Evolutionary conservation across 441 rosid species (phyloP), one percentile per base, ranked within the genome.

Genomic region (Jatropha podagrica): DNA sequence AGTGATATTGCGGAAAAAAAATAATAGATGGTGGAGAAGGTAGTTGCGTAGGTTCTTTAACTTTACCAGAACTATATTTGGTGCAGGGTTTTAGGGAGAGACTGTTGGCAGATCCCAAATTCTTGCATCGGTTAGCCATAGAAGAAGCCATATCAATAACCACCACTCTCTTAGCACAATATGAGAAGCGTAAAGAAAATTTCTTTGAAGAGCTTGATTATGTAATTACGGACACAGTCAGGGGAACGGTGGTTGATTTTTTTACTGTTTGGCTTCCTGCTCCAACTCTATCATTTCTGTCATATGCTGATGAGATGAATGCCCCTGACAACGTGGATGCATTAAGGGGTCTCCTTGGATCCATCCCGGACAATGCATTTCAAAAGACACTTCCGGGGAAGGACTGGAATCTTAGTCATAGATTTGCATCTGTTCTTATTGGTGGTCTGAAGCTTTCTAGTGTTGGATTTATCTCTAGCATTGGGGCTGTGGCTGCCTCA

Each of bases 231-330:
- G 98, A 95, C 79, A 92, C 94, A 41, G 80, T 86, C 63, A 85
- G 97, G 79, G 98, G 94, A 79, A 58, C 78, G 13, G 97, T 95
- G 12, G 97, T 90, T 66, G 97, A 95, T 73, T 95, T 95, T 81
- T 95, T 95, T 81, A 91, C 95, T 1, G 97, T 93, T 51, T 95
- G 97, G 97, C 97, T 95, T 81, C 97, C 99, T 58, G 97, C 97
- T 49, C 99, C 99, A 65, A 93, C 97, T 55, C 69, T 95, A 64
- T 92, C 97, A 12, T 95, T 95, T 81, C 90, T 93, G 58, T 90
- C 96, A 48, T 86, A 85, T 78, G 86, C 91, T 41, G 85, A 89
- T 73, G 92, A 89, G 44, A 78, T 77, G 40, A 71, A 74, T 71
- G 76, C 79, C 40, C 85, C 96, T 62, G 89, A 89, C 80, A 82